phyloP scores from a whole-genome alignment of 352 stramenopile genomes.

The Elongisporangium anandrum region DNA sequence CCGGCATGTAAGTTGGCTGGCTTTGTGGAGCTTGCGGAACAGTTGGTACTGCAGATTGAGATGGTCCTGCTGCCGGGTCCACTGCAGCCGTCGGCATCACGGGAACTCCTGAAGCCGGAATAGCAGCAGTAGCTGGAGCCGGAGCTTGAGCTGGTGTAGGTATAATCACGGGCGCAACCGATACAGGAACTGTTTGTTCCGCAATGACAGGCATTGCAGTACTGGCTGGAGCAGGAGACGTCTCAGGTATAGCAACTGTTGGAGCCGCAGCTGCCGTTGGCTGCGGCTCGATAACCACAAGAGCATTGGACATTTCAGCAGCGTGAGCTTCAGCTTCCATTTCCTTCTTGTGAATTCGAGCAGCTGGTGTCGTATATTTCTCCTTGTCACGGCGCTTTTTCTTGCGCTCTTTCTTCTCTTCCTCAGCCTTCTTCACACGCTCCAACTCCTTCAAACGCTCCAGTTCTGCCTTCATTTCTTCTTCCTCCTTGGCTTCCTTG shows the following conservation, averaged over 20 bases:
- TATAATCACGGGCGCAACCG: background rate
- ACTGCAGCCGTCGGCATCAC: background rate
- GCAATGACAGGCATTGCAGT: background rate
- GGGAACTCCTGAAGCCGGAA: constrained; percentile 1
- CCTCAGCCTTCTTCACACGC: constrained; percentile 28
- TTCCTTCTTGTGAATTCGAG: constrained; percentile 50
- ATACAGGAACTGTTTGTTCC: background rate
- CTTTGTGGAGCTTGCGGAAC: constrained; percentile 7
- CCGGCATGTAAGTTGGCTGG: constrained; percentile 29
- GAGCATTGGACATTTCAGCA: constrained; percentile 32
- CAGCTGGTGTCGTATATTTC: constrained; percentile 53
- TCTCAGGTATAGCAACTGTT: constrained; percentile 3
- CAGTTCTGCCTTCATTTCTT: constrained; percentile 8
- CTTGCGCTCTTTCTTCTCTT: constrained; percentile 36
- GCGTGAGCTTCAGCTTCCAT: constrained; percentile 14
- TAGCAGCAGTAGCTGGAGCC: constrained; percentile 5
- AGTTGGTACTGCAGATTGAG: constrained; percentile 6
- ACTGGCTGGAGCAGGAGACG: constrained; percentile 4
- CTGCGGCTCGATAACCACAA: constrained; percentile 44
- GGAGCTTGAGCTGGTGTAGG: constrained; percentile 1
- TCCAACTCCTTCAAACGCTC: constrained; percentile 30
- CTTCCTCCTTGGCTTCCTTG: constrained; percentile 17
- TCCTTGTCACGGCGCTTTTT: constrained; percentile 50
- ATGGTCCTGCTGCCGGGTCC: background rate
- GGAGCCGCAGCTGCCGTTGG: constrained; percentile 1